phyloP scores from a whole-genome alignment of 345 rosid genomes.

The Lumnitzera racemosa region DNA sequence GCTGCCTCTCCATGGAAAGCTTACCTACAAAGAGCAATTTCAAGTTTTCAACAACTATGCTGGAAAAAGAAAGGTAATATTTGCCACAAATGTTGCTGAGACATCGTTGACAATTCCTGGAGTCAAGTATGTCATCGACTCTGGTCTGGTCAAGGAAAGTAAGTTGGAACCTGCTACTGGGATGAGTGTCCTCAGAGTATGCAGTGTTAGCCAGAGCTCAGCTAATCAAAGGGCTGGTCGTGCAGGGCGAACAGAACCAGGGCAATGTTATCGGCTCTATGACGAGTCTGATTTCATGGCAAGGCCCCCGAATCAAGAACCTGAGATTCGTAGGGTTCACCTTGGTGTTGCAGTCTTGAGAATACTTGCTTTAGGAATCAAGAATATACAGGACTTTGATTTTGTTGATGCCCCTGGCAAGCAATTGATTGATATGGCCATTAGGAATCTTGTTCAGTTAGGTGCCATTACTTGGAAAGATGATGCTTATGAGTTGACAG shows the following conservation, averaged over 20 bases:
- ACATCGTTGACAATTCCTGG: conserved; percentile 94
- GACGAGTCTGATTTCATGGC: conserved; percentile 39
- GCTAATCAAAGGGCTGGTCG: conserved; percentile 94
- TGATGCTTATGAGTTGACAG: conserved; percentile 49
- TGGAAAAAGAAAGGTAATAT: conserved; percentile 78
- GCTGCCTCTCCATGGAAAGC: conserved; percentile 85
- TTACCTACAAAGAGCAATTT: conserved; percentile 59
- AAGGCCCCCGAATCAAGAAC: conserved; percentile 63
- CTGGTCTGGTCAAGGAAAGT: conserved; percentile 80
- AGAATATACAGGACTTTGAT: conserved; percentile 53
- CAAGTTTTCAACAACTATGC: conserved; percentile 50
- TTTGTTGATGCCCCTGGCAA: conserved; percentile 83
- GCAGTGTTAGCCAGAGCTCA: conserved; percentile 72
- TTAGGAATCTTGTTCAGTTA: conserved; percentile 63
- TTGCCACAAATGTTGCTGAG: conserved; percentile 94
- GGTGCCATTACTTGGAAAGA: conserved; percentile 52
- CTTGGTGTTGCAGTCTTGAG: conserved; percentile 82
- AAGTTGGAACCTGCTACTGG: conserved; percentile 69
- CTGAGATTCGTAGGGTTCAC: conserved; percentile 88
- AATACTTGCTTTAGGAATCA: conserved; percentile 69
- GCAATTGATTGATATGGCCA: conserved; percentile 62
- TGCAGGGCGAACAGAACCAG: conserved; percentile 93
- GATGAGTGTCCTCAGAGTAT: conserved; percentile 74
- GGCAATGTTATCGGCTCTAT: conserved; percentile 80
- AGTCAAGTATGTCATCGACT: conserved; percentile 81